phyloP scores from a whole-genome alignment of 768 basidiomycete species.

The Psilocybe tampanensis region DNA sequence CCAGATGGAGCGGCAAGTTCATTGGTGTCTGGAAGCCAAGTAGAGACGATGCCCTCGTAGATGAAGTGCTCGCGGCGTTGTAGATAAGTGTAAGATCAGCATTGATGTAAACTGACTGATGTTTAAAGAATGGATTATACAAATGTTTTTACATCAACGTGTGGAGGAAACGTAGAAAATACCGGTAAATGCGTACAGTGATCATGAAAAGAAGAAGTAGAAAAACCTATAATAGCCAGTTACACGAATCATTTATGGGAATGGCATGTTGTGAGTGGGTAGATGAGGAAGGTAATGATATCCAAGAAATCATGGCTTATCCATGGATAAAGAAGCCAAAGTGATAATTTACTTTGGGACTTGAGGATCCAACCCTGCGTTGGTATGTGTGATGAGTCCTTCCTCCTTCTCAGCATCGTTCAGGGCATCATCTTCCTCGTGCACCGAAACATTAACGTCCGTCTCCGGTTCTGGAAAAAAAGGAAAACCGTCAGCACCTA shows the following conservation, averaged over 20 bases:
- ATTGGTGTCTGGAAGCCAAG: slow-evolving; percentile 62
- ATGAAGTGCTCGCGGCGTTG: slow-evolving; percentile 37
- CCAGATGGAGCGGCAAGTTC: slow-evolving; percentile 76
- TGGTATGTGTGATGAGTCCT: slow-evolving; percentile 14
- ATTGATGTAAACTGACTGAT: not conserved
- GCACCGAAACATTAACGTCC: slow-evolving; percentile 24
- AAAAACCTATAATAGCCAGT: not conserved
- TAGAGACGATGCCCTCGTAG: slow-evolving; percentile 42
- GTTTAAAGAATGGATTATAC: slow-evolving; percentile 16
- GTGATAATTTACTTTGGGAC: slow-evolving; percentile 18
- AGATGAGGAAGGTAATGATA: not conserved
- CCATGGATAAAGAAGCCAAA: not conserved
- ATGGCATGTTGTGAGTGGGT: not conserved
- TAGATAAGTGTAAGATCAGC: not conserved
- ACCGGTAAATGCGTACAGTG: slow-evolving; percentile 4
- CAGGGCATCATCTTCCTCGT: slow-evolving; percentile 22
- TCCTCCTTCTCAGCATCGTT: slow-evolving; percentile 17
- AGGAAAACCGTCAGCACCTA: not conserved
- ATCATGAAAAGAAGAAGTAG: not conserved
- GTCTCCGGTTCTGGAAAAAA: slow-evolving; percentile 22
- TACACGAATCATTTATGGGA: not conserved
- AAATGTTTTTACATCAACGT: slow-evolving; percentile 18
- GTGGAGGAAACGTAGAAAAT: not conserved
- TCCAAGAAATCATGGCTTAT: not conserved
- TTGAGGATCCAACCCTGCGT: slow-evolving; percentile 5